phyloP scores from a whole-genome alignment of 2,329 filamentous ascomycete species.

The Grosmannia serpens region DNA sequence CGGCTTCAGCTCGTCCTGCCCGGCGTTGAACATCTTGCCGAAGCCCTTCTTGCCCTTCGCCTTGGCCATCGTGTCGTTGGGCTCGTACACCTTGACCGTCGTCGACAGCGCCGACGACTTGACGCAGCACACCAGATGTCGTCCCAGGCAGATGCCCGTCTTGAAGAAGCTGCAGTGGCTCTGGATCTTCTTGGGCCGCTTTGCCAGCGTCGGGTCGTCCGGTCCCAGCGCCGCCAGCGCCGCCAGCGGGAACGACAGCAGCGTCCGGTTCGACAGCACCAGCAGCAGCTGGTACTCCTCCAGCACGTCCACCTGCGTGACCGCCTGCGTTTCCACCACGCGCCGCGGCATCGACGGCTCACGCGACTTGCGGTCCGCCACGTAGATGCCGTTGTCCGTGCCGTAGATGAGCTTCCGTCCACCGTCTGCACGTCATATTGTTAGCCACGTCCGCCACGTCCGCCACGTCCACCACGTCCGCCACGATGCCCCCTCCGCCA shows the following conservation, averaged over 20 bases:
- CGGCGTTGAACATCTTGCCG: conserved; percentile 85
- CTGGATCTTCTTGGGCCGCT: conserved; percentile 89
- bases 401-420: conserved; percentile 90
- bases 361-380: conserved; percentile 83
- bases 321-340: conserved; percentile 73
- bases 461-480: no score
- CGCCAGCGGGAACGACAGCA: conserved; percentile 79
- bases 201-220: conserved; percentile 67
- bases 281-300: conserved; percentile 90
- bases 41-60: conserved; percentile 94
- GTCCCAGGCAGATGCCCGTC: conserved; percentile 84
- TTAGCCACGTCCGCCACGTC: not conserved
- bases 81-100: conserved; percentile 98
- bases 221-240: conserved; percentile 78
- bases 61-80: conserved; percentile 86
- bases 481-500: no score
- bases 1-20: conserved; percentile 88
- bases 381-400: conserved; percentile 86
- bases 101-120: conserved; percentile 88
- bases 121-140: conserved; percentile 91
- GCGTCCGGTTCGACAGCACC: conserved; percentile 84
- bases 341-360: conserved; percentile 66
- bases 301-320: conserved; percentile 91
- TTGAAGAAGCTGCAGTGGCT: conserved; percentile 99
- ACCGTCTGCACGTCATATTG: conserved; percentile 55